phyloP scores from a whole-genome alignment of 73 alveolate species.

The Tetrahymena elliotti region DNA sequence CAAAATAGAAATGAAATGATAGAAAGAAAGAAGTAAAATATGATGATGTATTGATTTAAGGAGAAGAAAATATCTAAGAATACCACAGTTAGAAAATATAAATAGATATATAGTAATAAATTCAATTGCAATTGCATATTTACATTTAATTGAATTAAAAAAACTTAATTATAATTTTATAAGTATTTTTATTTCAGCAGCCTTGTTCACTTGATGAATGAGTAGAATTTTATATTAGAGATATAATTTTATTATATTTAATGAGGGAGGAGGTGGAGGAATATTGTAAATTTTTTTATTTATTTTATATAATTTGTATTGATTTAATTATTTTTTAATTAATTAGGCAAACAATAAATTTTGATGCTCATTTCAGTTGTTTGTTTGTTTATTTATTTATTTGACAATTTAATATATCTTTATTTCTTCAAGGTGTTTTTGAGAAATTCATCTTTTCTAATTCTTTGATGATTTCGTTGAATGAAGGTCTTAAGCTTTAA shows the following conservation, averaged over 20 bases:
- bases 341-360: not conserved
- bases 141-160: not conserved
- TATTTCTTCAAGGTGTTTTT: not conserved
- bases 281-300: not conserved
- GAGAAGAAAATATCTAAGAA: not conserved
- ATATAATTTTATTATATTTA: too few species aligned
- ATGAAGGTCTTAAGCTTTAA: constrained; percentile 71
- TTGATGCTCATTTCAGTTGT: not conserved
- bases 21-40: not conserved
- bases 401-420: too few species aligned
- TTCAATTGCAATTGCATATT: not conserved
- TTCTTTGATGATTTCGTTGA: constrained; percentile 73
- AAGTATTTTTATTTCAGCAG: too few species aligned
- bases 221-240: not conserved
- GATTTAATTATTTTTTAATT: too few species aligned
- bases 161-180: too few species aligned
- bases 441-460: constrained; percentile 62
- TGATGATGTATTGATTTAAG: not conserved
- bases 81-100: not conserved
- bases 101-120: not conserved
- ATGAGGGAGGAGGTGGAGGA: too few species aligned
- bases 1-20: too few species aligned
- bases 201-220: not conserved
- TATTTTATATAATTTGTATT: too few species aligned
- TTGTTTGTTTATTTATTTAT: not conserved